These are phyloP conservation scores for Triticum monococcum DNA, from an alignment of 176 grass and related monocot genomes.

Conservation along the genomic window DNA sequence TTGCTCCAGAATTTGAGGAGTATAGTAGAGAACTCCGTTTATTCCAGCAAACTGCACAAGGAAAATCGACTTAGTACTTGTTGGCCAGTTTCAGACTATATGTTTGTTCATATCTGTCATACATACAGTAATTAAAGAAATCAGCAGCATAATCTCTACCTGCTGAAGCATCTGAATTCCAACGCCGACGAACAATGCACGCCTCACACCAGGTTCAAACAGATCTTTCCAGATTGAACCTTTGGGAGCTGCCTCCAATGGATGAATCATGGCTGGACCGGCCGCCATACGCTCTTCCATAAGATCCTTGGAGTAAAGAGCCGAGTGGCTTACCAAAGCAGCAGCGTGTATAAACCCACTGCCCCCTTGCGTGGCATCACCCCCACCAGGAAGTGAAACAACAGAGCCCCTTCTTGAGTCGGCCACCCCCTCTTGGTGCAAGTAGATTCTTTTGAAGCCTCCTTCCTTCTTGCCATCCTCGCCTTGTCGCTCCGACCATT, in stretches of 20 bases:
- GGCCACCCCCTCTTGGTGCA: constrained; percentile 68
- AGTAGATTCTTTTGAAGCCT: constrained; percentile 83
- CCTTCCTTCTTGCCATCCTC: constrained; percentile 79
- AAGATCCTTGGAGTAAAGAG: constrained; percentile 70
- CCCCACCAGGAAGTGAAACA: constrained; percentile 67
- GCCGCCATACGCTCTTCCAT: constrained; percentile 48
- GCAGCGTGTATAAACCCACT: constrained; percentile 69
- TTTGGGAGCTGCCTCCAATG: constrained; percentile 56
- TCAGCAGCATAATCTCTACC: constrained; percentile 36
- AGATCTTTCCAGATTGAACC: constrained; percentile 63
- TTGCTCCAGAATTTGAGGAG: constrained; percentile 88
- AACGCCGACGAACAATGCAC: constrained; percentile 71
- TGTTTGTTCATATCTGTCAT: not conserved
- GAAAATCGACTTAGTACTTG: constrained; percentile 17
- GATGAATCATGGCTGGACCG: constrained; percentile 69
- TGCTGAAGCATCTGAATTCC: constrained; percentile 89
- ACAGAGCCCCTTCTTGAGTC: constrained; percentile 69
- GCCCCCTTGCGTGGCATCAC: constrained; percentile 34
- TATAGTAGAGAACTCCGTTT: constrained; percentile 94
- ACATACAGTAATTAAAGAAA: constrained; percentile 3
- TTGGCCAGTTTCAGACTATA: not conserved
- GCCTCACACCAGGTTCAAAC: constrained; percentile 79
- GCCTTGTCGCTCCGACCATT: constrained; percentile 79
- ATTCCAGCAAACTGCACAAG: constrained; percentile 77
- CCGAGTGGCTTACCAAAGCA: constrained; percentile 80